These are phyloP conservation scores for Nannochloris sp. DNA, from an alignment of 139 green algal species.

Conservation along the genomic window DNA sequence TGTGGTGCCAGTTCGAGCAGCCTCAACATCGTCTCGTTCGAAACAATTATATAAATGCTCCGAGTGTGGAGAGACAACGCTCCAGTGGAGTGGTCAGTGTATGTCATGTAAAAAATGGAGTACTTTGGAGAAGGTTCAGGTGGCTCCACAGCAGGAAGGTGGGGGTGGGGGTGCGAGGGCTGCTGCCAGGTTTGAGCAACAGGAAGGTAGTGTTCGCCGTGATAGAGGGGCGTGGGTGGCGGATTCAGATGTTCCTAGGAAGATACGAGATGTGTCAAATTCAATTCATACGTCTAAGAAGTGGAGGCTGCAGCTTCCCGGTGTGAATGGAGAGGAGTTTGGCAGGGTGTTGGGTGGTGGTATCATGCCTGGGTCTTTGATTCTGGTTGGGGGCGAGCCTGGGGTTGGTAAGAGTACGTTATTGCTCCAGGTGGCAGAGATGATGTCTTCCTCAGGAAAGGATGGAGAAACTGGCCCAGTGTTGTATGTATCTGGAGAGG, in stretches of 20 bases:
- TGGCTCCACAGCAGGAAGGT: conserved; percentile 4
- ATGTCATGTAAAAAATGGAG: conserved; percentile 45
- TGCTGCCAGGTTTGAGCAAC: conserved; percentile 25
- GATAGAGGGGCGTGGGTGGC: not conserved
- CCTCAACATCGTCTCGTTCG: conserved; percentile 6
- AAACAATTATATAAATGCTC: conserved; percentile 41
- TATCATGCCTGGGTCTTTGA: conserved; percentile 76
- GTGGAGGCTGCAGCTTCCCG: conserved; percentile 45
- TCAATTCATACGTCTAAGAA: conserved; percentile 8
- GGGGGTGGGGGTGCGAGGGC: conserved; percentile 17
- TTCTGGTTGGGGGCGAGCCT: conserved; percentile 88
- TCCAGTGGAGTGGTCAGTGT: conserved; percentile 57
- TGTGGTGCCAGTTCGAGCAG: not conserved
- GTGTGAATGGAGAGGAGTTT: conserved; percentile 52
- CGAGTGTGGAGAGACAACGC: conserved; percentile 39
- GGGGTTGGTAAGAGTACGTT: conserved; percentile 95
- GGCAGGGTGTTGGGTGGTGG: conserved; percentile 81
- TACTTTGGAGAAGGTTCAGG: conserved; percentile 27
- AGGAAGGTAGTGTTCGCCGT: not conserved
- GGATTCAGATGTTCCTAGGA: conserved; percentile 32
- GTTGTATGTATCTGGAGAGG: conserved; percentile 74
- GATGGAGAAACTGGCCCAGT: conserved; percentile 24
- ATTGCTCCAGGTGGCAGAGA: conserved; percentile 70
- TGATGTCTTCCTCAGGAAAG: not conserved
- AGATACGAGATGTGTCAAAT: conserved; percentile 28